Percentiles rank a stretch among this genome's conserved stretches.
These are phyloP conservation scores for Exsudoporus frostii DNA, from an alignment of 768 basidiomycete genomes.

Conservation along the genomic window DNA sequence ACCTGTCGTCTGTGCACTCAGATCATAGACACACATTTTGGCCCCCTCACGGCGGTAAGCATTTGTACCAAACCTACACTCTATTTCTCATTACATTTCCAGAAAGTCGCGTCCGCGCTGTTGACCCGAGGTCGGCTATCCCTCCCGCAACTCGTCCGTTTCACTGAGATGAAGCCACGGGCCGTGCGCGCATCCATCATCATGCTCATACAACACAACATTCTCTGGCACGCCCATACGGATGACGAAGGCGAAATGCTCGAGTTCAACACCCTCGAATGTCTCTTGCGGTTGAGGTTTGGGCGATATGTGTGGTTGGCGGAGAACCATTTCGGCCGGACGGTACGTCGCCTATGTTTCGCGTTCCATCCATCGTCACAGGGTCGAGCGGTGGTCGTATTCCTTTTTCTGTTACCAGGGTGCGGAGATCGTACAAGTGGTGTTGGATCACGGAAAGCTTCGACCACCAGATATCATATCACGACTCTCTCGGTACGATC, in stretches of 20 bases:
- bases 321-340: conserved; percentile 63
- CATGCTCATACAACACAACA: conserved; percentile 85
- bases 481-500: conserved; percentile 47
- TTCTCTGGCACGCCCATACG: conserved; percentile 78
- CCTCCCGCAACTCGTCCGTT: conserved; percentile 62
- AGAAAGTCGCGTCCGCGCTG: conserved; percentile 74
- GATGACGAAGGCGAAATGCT: conserved; percentile 73
- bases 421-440: conserved; percentile 67
- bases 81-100: conserved; percentile 3
- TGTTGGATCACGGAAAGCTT: conserved; percentile 86
- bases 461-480: conserved; percentile 67
- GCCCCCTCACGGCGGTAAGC: conserved; percentile 61
- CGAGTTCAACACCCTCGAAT: conserved; percentile 82
- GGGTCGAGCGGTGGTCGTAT: not conserved
- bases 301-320: conserved; percentile 79
- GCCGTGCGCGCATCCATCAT: conserved; percentile 69
- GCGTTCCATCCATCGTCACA: not conserved
- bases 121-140: conserved; percentile 84
- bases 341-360: conserved; percentile 45
- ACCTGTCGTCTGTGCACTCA: conserved; percentile 59
- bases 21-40: conserved; percentile 64
- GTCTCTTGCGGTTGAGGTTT: conserved; percentile 77
- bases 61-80: not conserved
- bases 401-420: conserved; percentile 45
- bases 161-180: conserved; percentile 64